A percentile compares a stretch with the other conserved stretches of the same genome.
These are phyloP conservation scores for Vanilla planifolia DNA, from an alignment of 106 monocot species.

Conservation along the genomic window DNA sequence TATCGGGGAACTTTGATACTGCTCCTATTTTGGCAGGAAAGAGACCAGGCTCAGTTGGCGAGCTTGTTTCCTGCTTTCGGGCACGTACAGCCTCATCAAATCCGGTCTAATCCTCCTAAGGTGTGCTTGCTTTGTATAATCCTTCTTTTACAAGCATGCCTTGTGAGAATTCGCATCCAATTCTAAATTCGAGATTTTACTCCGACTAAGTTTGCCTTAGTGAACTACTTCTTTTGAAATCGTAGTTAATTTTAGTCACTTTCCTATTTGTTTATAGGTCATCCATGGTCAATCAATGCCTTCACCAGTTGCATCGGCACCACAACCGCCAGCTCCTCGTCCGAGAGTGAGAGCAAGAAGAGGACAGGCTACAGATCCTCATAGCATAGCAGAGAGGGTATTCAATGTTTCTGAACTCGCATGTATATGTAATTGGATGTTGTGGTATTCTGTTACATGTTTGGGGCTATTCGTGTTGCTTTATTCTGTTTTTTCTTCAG, in stretches of 20 bases:
- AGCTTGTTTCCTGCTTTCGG: conserved; percentile 68
- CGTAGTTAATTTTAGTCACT: not conserved
- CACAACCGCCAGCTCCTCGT: conserved; percentile 82
- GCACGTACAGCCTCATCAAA: conserved; percentile 50
- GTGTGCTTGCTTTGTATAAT: too few species aligned
- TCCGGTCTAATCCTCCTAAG: conserved; percentile 48
- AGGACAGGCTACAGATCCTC: conserved; percentile 96
- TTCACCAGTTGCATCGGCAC: conserved; percentile 23
- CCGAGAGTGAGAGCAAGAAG: conserved; percentile 92
- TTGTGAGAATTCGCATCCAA: too few species aligned
- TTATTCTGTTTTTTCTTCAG: not conserved
- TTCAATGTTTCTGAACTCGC: not conserved
- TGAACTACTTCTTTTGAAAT: not conserved
- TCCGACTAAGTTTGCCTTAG: too few species aligned
- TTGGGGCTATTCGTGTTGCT: too few species aligned
- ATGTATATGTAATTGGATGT: not conserved
- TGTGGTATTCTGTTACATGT: not conserved
- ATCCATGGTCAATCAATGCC: conserved; percentile 65
- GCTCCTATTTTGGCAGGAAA: not conserved
- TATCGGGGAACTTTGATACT: not conserved
- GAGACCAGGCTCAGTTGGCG: conserved; percentile 28
- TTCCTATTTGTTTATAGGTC: conserved; percentile 18
- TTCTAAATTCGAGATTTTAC: too few species aligned
- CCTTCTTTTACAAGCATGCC: too few species aligned
- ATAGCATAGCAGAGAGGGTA: conserved; percentile 94